phyloP scores from a whole-genome alignment of 2,329 filamentous ascomycete species.

The Tolypocladium sp. region DNA sequence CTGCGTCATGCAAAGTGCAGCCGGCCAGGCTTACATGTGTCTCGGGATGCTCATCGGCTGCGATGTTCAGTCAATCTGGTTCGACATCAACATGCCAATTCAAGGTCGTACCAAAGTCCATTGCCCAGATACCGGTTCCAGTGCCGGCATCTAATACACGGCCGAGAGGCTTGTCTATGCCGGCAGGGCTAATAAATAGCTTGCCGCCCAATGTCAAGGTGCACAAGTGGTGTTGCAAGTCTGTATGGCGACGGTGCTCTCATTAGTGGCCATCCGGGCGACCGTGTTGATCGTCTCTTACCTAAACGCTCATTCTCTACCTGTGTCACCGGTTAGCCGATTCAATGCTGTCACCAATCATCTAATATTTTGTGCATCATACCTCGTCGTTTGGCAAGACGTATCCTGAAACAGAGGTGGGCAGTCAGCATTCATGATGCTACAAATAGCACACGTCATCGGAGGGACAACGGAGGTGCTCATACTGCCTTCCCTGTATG shows the following conservation, averaged over 20 bases:
- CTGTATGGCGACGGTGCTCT: background rate
- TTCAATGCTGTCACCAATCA: background rate
- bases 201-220: conserved; percentile 20
- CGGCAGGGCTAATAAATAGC: conserved; percentile 17
- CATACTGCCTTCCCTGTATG: conserved; percentile 20
- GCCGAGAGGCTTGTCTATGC: conserved; percentile 9
- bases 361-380: background rate
- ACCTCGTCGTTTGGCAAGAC: conserved; percentile 21
- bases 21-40: conserved; percentile 11
- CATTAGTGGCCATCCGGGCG: background rate
- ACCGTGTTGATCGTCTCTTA: background rate
- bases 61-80: background rate
- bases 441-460: background rate
- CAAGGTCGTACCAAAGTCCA: conserved; percentile 28
- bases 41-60: conserved; percentile 20
- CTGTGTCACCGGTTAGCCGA: conserved; percentile 6
- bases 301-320: conserved; percentile 21
- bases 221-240: conserved; percentile 27
- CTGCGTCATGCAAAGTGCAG: rapidly evolving
- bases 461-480: no score
- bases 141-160: conserved; percentile 37
- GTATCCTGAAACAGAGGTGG: conserved; percentile 11
- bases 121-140: conserved; percentile 35
- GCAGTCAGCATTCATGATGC: background rate
- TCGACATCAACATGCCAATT: no score